phyloP scores from a whole-genome alignment of 2,329 filamentous ascomycete species.

The Colletotrichum scovillei region DNA sequence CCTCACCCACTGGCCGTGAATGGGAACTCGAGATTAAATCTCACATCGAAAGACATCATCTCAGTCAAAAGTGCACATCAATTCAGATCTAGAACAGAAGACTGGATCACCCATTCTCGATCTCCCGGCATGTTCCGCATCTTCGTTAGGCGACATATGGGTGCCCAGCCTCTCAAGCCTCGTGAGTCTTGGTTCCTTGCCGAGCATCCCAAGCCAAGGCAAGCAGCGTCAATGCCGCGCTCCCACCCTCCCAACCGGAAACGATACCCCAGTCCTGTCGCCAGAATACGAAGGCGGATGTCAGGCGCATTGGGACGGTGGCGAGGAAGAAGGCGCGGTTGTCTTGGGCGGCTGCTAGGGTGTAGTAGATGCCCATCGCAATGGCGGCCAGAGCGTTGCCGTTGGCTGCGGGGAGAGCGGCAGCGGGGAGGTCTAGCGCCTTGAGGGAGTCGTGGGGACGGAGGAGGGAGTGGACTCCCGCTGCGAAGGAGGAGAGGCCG shows the following conservation, averaged over 20 bases:
- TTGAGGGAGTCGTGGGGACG: not conserved
- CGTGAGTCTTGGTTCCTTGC: not conserved
- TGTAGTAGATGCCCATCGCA: slow-evolving; percentile 47
- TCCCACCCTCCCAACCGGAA: slow-evolving; percentile 44
- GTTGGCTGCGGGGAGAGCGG: slow-evolving; percentile 30
- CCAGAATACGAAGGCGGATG: slow-evolving; percentile 44
- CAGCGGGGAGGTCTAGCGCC: slow-evolving; percentile 1
- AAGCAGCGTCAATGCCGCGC: slow-evolving; percentile 33
- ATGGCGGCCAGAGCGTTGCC: slow-evolving; percentile 43
- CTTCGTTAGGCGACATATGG: not conserved
- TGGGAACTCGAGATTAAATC: not conserved
- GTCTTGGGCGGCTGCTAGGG: slow-evolving; percentile 45
- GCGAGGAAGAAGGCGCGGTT: slow-evolving; percentile 44
- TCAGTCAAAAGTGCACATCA: not conserved
- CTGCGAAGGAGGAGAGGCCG: slow-evolving; percentile 39
- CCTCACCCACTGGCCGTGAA: not conserved
- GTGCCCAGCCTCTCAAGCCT: not conserved
- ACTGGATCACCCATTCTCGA: not conserved
- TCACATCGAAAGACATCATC: not conserved
- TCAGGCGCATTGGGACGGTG: slow-evolving; percentile 46
- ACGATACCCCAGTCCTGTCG: slow-evolving; percentile 41
- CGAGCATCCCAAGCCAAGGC: slow-evolving; percentile 4
- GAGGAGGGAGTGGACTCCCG: slow-evolving; percentile 35
- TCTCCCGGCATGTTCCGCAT: not conserved
- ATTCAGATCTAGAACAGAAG: not conserved